Percentiles rank a stretch among this genome's conserved stretches.
Evolutionary conservation across 768 basidiomycete genomes (phyloP).

Genomic region (Podaxis mareebaensis): DNA sequence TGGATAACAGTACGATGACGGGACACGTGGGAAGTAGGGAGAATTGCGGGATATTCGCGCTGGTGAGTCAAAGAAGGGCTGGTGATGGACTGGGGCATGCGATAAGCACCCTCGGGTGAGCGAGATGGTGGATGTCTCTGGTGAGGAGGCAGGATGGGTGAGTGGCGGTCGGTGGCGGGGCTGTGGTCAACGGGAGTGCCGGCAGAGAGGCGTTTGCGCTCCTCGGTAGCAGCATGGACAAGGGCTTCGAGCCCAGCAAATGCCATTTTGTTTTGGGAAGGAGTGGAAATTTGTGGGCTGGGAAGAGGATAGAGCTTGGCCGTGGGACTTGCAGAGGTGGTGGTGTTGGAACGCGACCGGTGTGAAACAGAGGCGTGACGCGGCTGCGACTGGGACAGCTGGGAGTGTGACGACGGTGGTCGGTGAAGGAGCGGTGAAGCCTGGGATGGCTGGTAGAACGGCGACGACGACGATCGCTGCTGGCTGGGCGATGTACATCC

Average conservation of each 20-base stretch:
- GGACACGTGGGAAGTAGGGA: slow-evolving; percentile 9
- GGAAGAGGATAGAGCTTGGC: slow-evolving; percentile 16
- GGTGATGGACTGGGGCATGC: slow-evolving; percentile 4
- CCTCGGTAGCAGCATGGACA: slow-evolving; percentile 70
- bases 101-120: slow-evolving; percentile 16
- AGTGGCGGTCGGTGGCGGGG: slow-evolving; percentile 4
- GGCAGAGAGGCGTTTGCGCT: slow-evolving; percentile 51
- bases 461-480: slow-evolving; percentile 19
- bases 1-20: neutral
- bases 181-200: slow-evolving; percentile 19
- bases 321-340: slow-evolving; percentile 15
- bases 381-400: slow-evolving; percentile 17
- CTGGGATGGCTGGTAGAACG: slow-evolving; percentile 16
- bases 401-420: slow-evolving; percentile 16
- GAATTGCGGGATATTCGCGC: slow-evolving; percentile 3
- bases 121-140: slow-evolving; percentile 7
- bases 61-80: slow-evolving; percentile 3
- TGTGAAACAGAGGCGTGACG: slow-evolving; percentile 14
- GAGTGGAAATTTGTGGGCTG: slow-evolving; percentile 19
- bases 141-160: slow-evolving; percentile 7
- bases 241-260: slow-evolving; percentile 57
- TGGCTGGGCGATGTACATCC: slow-evolving; percentile 4
- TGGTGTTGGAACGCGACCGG: slow-evolving; percentile 20
- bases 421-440: slow-evolving; percentile 18
- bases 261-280: slow-evolving; percentile 23